Evolutionary conservation across 2,329 filamentous ascomycete species (phyloP).

Genomic region (Sclerotiophoma versabilis): DNA sequence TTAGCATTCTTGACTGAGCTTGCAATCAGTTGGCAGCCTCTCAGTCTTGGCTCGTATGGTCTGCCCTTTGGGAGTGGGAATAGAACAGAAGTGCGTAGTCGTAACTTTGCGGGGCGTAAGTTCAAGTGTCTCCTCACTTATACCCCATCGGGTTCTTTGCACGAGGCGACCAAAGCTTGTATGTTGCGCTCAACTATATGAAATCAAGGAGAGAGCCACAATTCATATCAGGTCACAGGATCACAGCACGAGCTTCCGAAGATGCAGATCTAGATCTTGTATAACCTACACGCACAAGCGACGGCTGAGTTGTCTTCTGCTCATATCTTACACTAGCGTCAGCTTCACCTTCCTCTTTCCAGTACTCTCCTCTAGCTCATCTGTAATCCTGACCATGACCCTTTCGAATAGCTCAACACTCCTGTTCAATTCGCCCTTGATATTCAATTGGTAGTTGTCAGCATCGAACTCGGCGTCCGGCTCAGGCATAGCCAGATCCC

Average conservation of each 20-base stretch:
- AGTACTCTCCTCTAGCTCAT: slow-evolving; percentile 93
- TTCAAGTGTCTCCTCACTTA: background rate
- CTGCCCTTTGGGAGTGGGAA: background rate
- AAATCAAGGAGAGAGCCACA: background rate
- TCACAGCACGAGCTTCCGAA: background rate
- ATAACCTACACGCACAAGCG: background rate
- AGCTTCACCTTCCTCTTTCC: slow-evolving; percentile 92
- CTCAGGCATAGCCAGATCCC: slow-evolving; percentile 78
- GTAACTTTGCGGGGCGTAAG: background rate
- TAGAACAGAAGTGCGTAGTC: background rate
- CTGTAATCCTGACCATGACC: slow-evolving; percentile 85
- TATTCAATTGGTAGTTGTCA: slow-evolving; percentile 79
- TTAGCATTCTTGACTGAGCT: background rate
- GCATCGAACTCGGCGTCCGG: slow-evolving; percentile 84
- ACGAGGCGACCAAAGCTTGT: background rate
- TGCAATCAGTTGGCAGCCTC: background rate
- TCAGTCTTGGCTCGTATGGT: background rate
- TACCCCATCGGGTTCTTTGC: background rate
- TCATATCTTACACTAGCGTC: slow-evolving; percentile 54
- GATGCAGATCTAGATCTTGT: background rate
- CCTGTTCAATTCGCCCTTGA: slow-evolving; percentile 62
- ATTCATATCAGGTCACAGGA: background rate
- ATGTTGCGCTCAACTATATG: background rate
- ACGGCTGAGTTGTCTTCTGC: background rate
- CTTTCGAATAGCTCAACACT: slow-evolving; percentile 89